Conservation (phyloP, 2,329 filamentous ascomycete genomes). For the Colletotrichum siamense region DNA sequence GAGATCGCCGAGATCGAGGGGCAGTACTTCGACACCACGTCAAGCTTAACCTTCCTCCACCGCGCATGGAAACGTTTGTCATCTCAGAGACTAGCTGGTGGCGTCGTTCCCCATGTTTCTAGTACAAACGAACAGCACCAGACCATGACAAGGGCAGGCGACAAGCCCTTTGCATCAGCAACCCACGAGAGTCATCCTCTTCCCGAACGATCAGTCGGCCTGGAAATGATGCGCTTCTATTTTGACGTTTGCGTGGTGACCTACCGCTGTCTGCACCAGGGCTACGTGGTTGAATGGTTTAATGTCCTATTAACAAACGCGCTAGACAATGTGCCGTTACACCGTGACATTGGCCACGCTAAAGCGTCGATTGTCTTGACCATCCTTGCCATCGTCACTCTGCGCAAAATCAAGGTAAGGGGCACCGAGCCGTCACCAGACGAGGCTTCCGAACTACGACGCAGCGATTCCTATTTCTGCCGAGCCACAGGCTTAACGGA, state of each 20-base stretch:
- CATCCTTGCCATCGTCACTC: conserved; percentile 53
- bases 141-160: conserved; percentile 30
- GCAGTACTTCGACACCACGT: conserved; percentile 61
- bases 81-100: conserved; percentile 22
- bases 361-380: conserved; percentile 52
- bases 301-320: conserved; percentile 41
- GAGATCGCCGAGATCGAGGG: conserved; percentile 48
- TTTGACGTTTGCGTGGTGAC: conserved; percentile 66
- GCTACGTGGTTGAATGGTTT: conserved; percentile 54
- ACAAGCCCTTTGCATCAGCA: conserved; percentile 30
- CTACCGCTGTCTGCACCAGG: conserved; percentile 61
- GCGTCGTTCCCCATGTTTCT: conserved; percentile 24
- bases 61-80: conserved; percentile 56
- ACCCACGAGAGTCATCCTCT: conserved; percentile 18
- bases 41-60: conserved; percentile 60
- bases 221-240: conserved; percentile 45
- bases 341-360: conserved; percentile 44
- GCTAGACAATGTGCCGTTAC: conserved; percentile 38
- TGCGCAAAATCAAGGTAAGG: conserved; percentile 45
- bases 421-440: not conserved
- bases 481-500: conserved; percentile 33
- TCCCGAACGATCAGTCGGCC: conserved; percentile 20
- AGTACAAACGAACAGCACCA: conserved; percentile 28
- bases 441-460: conserved; percentile 10
- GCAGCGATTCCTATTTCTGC: conserved; percentile 31